Evolutionary conservation across 2,329 filamentous ascomycete species (phyloP).

Genomic region (Microcyclospora tardicrescens): DNA sequence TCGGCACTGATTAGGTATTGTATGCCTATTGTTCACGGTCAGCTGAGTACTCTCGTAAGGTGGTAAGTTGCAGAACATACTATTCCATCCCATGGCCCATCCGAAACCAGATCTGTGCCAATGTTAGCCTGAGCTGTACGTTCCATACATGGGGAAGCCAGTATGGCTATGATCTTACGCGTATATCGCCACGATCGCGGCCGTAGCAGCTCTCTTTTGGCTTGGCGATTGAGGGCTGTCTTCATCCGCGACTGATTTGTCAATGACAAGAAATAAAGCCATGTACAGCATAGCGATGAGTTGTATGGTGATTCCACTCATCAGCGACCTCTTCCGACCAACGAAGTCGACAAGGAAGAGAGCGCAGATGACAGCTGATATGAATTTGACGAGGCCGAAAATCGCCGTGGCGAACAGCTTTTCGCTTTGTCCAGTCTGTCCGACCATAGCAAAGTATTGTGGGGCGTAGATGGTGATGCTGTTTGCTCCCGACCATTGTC

Average conservation of each 20-base stretch:
- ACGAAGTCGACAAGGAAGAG: constrained; percentile 70
- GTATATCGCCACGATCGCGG: constrained; percentile 43
- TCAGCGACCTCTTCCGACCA: constrained; percentile 51
- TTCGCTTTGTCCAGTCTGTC: constrained; percentile 54
- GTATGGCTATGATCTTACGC: neutral
- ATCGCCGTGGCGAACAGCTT: constrained; percentile 61
- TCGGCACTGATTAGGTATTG: constrained; percentile 70
- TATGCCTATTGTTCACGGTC: constrained; percentile 12
- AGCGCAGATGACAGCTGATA: constrained; percentile 54
- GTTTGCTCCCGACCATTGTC: constrained; percentile 53
- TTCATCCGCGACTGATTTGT: constrained; percentile 41
- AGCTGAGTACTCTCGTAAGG: neutral
- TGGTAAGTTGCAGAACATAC: neutral
- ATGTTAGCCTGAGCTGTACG: too few species aligned
- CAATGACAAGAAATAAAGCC: constrained; percentile 45
- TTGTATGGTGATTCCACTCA: constrained; percentile 32
- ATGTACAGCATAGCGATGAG: constrained; percentile 43
- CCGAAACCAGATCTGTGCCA: constrained; percentile 46
- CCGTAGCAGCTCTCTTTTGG: constrained; percentile 48
- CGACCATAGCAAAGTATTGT: constrained; percentile 59
- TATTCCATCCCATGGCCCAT: constrained; percentile 41
- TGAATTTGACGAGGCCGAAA: constrained; percentile 63
- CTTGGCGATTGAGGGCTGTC: constrained; percentile 32
- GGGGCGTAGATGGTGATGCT: constrained; percentile 67
- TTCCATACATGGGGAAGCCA: too few species aligned